Percentiles rank a stretch among this genome's conserved stretches.
These are phyloP conservation scores for Simplicillium aogashimaense DNA, from an alignment of 2,329 filamentous ascomycete species.

Conservation along the genomic window DNA sequence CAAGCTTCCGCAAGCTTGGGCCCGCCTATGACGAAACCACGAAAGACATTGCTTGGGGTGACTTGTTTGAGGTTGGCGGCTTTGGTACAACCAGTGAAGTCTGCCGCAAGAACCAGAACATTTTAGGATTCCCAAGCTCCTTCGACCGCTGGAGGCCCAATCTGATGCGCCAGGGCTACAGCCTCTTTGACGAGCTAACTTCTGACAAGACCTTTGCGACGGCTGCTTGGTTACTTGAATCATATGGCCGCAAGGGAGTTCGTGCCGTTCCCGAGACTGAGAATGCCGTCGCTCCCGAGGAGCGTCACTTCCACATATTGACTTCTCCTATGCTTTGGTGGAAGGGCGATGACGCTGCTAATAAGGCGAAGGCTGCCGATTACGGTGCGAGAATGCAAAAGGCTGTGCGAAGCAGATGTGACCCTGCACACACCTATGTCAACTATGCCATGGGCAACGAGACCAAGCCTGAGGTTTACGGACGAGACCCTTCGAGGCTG, in stretches of 20 bases:
- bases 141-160: slow-evolving; percentile 5
- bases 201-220: slow-evolving; percentile 3
- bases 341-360: slow-evolving; percentile 1
- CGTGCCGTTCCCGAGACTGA: slow-evolving; percentile 1
- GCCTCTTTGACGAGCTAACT: slow-evolving; percentile 6
- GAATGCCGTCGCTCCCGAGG: slow-evolving; percentile 7
- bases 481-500: slow-evolving; percentile 6
- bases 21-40: slow-evolving; percentile 2
- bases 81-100: slow-evolving; percentile 1
- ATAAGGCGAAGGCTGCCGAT: slow-evolving; percentile 1
- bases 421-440: slow-evolving; percentile 8
- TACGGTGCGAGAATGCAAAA: not conserved
- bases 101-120: slow-evolving; percentile 8
- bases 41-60: slow-evolving; percentile 3
- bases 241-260: slow-evolving; percentile 5
- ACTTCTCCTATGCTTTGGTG: slow-evolving; percentile 5
- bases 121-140: slow-evolving; percentile 7
- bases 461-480: slow-evolving; percentile 7
- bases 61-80: slow-evolving; percentile 5
- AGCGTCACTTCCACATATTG: slow-evolving; percentile 7
- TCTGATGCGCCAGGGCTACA: slow-evolving; percentile 4
- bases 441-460: slow-evolving; percentile 11
- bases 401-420: not conserved
- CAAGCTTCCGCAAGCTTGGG: slow-evolving; percentile 6
- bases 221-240: not conserved